These are phyloP conservation scores for Phytophthora cactorum DNA, from an alignment of 352 stramenopile genomes.

Conservation along the genomic window DNA sequence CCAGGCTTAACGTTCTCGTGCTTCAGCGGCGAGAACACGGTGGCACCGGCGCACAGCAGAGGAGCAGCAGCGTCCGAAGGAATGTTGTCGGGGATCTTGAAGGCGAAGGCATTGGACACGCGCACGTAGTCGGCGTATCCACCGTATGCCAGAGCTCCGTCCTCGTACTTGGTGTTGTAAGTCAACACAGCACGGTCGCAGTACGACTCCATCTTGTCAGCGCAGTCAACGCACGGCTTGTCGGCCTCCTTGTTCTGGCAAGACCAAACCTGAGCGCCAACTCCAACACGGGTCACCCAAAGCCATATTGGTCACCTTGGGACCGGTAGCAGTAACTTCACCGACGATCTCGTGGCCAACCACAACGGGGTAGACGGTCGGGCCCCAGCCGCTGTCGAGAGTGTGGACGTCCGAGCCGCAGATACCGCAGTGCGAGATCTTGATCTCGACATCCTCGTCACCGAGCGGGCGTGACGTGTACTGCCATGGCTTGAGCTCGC, in stretches of 20 bases:
- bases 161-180: conserved; percentile 58
- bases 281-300: conserved; percentile 79
- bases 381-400: conserved; percentile 53
- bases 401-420: conserved; percentile 67
- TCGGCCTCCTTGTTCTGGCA: conserved; percentile 72
- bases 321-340: conserved; percentile 44
- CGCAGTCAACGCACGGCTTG: conserved; percentile 64
- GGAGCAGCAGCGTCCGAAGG: conserved; percentile 51
- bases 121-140: conserved; percentile 84
- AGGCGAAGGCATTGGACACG: conserved; percentile 65
- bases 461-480: conserved; percentile 54
- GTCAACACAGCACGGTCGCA: conserved; percentile 59
- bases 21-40: conserved; percentile 78
- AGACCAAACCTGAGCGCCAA: conserved; percentile 79
- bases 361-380: conserved; percentile 49
- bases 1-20: conserved; percentile 56
- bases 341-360: conserved; percentile 67
- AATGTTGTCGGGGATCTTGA: conserved; percentile 71
- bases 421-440: conserved; percentile 71
- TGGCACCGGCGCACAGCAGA: conserved; percentile 86
- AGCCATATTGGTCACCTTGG: conserved; percentile 66
- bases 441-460: conserved; percentile 60
- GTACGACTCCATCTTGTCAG: conserved; percentile 63
- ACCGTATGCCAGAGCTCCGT: conserved; percentile 54
- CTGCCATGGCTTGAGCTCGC: conserved; percentile 50